Base-by-base conservation (phyloP, 2,329 filamentous ascomycete species). In the Penicillium brasilianum region DNA sequence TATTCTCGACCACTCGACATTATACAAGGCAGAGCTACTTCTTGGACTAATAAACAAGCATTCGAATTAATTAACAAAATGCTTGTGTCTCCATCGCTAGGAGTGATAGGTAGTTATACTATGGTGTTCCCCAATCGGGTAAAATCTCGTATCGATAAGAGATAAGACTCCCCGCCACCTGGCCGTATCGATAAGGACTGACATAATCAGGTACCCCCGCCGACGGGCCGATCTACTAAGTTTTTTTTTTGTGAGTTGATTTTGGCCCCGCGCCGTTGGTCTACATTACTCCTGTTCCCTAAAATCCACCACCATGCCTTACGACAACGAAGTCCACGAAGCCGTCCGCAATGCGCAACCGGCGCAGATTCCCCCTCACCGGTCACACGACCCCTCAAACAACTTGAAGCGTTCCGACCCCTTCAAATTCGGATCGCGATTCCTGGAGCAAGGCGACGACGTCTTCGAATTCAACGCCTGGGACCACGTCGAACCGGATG, bases 401-500 rank as follows among this genome's bases (percentile, higher is more conserved):
- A 95, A 93, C 76, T 83, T 90, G 79, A 98, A 98, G 81, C 87
- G 92, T 71, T 91, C 82, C 74, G 93, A 97, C 74, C 95, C 95
- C 18, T 99, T 98, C 78, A 90, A 96, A 78, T 99, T 99, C 77
- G 95, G 95, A 63, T 95, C 91, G 51, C 91, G 94, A 61, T 91
- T 86, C 72, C 87, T 99, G 55, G 88, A 90, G 71, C 85, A 94
- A 76, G 87, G 88, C 73, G 93, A 97, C 80, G 85, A 98, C 75
- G 91, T 96, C 72, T 99, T 94, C 80, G 90, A 96, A 77, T 97
- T 95, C 86, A 99, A 99, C 78, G 95, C 95, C 39, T 99, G 95
- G 95, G 95, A 99, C 76, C 94, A 99, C 76, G 95, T 98, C 74
- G 90, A 94, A 78, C 93, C 93, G 75, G 94, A 98, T 80, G 88